Base-by-base conservation (phyloP, 2,329 filamentous ascomycete species). In the Colletotrichum liriopes region DNA sequence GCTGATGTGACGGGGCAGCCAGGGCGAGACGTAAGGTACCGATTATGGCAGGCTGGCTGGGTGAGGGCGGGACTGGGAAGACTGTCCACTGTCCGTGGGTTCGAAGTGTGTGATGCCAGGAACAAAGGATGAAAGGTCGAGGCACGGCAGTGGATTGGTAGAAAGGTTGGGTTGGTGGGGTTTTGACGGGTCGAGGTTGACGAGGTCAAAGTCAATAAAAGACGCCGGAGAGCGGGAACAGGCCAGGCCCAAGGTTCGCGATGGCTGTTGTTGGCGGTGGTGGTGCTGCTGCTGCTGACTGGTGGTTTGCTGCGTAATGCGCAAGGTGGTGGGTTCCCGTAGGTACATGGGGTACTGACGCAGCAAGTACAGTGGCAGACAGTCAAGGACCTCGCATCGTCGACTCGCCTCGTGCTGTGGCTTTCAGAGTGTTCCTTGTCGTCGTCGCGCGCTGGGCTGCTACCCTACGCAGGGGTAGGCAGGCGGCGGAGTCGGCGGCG, bases 1-100 rank as follows among this genome's bases (percentile, higher is more conserved):
- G 49, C 35, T 37, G 60, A 49, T 41, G 64, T 52, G 68, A 63
- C 64, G 41, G 65, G 69, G 58, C 65, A 37, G 59, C 23, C 69
- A 54, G 65, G 69, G 65, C 45, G 26, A 60, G 69, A 72, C 52
- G 69, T 54, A 72, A 72, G 69, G 69, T 72, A 72, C 69, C 65
- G 69, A 72, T 64, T 59, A 35, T 51, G 41, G 69, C 65, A 23
- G 67, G 67, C 65, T 23, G 62, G 67, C 67, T 41, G 58, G 20
- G 29, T 54, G 63, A 62, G 47, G 20, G 47, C 54, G 54, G 51
- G 45, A n/a, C 39, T 64, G 51, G 51, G 41, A 55, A 47, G 41
- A 32, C 37, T 64, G 61, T 56, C 64, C 56, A 43, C 18, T 12
- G 49, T 51, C 68, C 41, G 68, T 62, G 65, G 41, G 58, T 59